Evolutionary conservation across 208 protist species (phyloP), one percentile per base, ranked within the genome.

Genomic region (Porcisia hertigi): DNA sequence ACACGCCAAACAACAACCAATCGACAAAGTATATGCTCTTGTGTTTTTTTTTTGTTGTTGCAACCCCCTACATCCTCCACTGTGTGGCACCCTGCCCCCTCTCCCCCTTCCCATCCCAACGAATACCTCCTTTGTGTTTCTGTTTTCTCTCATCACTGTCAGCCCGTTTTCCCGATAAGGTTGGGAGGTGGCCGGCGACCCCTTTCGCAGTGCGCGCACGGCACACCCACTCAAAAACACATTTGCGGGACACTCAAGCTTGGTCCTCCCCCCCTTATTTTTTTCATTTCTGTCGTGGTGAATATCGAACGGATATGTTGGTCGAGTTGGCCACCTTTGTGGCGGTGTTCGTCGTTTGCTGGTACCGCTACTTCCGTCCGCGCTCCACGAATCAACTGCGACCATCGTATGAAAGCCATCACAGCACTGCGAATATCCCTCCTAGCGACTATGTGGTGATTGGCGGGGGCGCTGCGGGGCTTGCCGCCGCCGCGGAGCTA

Each of bases 371-470:
- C 9, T 71, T 93, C 36, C 83, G 80, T 4, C 85, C 82, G 14
- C 78, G 69, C 0, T 89, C 83, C 0, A 30, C 60, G 43, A 85
- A 90, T 66, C 74, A 86, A 43, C 62, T 72, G 55, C 69, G 80
- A 23, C 77, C 86, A 1, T 60, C 36, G 16, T 89, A 89, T 73
- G 20, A 41, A 25, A 76, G 30, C 9, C 57, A 67, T 49, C 3
- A 18, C 53, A n/a, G 18, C 1, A 54, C 70, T 9, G 11, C 58
- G 11, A 18, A 47, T 18, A 14, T 71, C 2, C 25, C 60, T 8
- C 16, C 76, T 6, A 71, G 82, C n/a, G 93, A 97, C 65, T 97
- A 92, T 73, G 82, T 94, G 14, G 83, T 97, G 34, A 73, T 97
- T 41, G 93, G 93, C 43, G 93, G 69, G n/a, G 93, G 93, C 8